These are phyloP conservation scores for Pythium chondricola DNA, from an alignment of 352 stramenopile genomes.

Conservation along the genomic window DNA sequence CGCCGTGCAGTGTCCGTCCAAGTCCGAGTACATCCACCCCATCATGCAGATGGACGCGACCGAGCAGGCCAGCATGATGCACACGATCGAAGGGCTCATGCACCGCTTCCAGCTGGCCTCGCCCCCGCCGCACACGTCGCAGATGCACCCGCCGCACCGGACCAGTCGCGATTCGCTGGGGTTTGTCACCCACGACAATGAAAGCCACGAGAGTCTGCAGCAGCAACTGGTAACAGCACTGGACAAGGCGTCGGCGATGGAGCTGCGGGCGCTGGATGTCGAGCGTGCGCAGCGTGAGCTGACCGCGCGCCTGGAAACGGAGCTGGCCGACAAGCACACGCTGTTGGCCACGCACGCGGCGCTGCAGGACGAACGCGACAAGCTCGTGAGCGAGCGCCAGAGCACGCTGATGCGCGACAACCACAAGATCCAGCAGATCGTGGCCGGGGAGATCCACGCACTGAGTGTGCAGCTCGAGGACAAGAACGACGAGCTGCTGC, in stretches of 20 bases:
- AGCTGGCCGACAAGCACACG: constrained; percentile 39
- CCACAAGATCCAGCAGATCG: constrained; percentile 86
- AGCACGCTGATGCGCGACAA: constrained; percentile 76
- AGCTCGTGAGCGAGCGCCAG: constrained; percentile 64
- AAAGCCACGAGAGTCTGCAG: constrained; percentile 39
- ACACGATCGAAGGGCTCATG: constrained; percentile 81
- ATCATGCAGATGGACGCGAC: constrained; percentile 80
- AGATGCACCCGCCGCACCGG: constrained; percentile 22
- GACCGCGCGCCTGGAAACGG: constrained; percentile 62
- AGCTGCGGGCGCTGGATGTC: constrained; percentile 71
- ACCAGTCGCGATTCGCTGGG: constrained; percentile 40
- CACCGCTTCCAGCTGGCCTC: constrained; percentile 63
- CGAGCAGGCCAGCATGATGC: constrained; percentile 79
- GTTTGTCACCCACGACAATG: constrained; percentile 39
- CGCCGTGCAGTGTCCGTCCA: constrained; percentile 71
- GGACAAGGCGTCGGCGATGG: constrained; percentile 61
- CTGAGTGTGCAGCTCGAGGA: constrained; percentile 71
- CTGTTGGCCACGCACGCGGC: constrained; percentile 34
- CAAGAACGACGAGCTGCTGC: constrained; percentile 66
- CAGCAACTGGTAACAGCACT: constrained; percentile 53
- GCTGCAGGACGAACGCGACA: constrained; percentile 64
- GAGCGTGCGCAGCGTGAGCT: constrained; percentile 73
- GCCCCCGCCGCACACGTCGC: constrained; percentile 18
- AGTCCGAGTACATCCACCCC: constrained; percentile 78
- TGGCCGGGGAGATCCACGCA: constrained; percentile 73